Base-by-base conservation (phyloP, 371 early-diverging fungal genomes). In the Coemansia sp. region DNA sequence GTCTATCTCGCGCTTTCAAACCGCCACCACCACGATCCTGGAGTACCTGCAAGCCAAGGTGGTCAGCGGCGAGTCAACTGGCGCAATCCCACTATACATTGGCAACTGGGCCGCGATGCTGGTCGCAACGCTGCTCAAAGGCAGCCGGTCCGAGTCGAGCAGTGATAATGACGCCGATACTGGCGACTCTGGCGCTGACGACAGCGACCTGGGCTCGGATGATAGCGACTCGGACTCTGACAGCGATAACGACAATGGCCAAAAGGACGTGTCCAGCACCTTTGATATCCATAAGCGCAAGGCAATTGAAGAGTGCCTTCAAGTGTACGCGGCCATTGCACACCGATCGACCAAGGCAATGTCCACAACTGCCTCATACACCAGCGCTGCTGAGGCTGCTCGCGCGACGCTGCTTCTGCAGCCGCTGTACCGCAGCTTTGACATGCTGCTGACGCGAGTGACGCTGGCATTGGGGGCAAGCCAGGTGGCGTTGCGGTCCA, bases 401-500 rank as follows among this genome's bases (percentile, higher is more conserved):
- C 85, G 83, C 45, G 64, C 81, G 5, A 77, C 88, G 5, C 75
- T 85, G 0, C 76, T 80, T 2, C 79, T 86, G 3, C 84, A 84
- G 56, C 77, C 87, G 5, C 81, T 93, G 0, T 87, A 84, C 62
- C 80, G 83, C 14, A 85, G 86, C 39, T 90, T 87, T 68, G 88
- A 90, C 39, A 81, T 81, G 56, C 77, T 92, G 13, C 59, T 93
- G 40, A 75, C 83, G 0, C 82, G 87, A 47, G 83, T 94, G 35
- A 69, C 89, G 20, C 50, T 71, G 30, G 82, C 84, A 4, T 80
- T 94, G 2, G 87, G 88, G 32, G 84, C 86, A 0, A 83, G 86
- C 30, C 82, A 83, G 16, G 88, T 92, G 2, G 68, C 87, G 0
- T 81, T 90, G 20, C 80, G 96, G 26, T 82, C 88, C 4, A 90